These are phyloP conservation scores for Hyphodiscus sp. DNA, from an alignment of 2,329 filamentous ascomycete species.

Conservation along the genomic window DNA sequence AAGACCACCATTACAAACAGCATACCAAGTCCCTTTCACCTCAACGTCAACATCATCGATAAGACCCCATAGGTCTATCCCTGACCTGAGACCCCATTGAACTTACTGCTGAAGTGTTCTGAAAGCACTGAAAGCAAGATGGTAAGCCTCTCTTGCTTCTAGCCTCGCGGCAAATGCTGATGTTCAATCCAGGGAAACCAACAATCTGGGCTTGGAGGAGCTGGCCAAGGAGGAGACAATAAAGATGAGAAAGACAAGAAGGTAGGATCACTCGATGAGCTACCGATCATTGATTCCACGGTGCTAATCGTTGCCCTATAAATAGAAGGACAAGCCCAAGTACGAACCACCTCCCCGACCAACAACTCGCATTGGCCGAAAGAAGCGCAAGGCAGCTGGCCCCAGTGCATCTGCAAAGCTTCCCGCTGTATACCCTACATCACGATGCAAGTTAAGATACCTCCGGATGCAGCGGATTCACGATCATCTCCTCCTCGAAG, in stretches of 20 bases:
- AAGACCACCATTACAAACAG: slow-evolving; percentile 21
- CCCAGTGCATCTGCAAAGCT: slow-evolving; percentile 94
- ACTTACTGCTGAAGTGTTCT: slow-evolving; percentile 2
- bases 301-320: slow-evolving; percentile 13
- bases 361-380: slow-evolving; percentile 92
- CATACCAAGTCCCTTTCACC: slow-evolving; percentile 11
- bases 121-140: slow-evolving; percentile 20
- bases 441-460: slow-evolving; percentile 93
- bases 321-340: slow-evolving; percentile 98
- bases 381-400: slow-evolving; percentile 95
- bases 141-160: slow-evolving; percentile 21
- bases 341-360: slow-evolving; percentile 97
- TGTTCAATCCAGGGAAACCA: slow-evolving; percentile 34
- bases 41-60: slow-evolving; percentile 18
- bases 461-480: slow-evolving; percentile 98
- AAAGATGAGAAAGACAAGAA: slow-evolving; percentile 92
- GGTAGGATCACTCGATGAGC: slow-evolving; percentile 40
- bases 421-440: slow-evolving; percentile 87
- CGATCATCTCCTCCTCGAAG: slow-evolving; percentile 92
- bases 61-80: slow-evolving; percentile 6
- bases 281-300: not conserved
- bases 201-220: slow-evolving; percentile 32
- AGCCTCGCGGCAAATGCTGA: slow-evolving; percentile 15
- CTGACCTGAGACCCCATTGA: not conserved
- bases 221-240: slow-evolving; percentile 62